Percentiles rank a stretch among this genome's conserved stretches.
Conservation (phyloP, 176 grass and related monocot species). For the Phragmites australis region DNA sequence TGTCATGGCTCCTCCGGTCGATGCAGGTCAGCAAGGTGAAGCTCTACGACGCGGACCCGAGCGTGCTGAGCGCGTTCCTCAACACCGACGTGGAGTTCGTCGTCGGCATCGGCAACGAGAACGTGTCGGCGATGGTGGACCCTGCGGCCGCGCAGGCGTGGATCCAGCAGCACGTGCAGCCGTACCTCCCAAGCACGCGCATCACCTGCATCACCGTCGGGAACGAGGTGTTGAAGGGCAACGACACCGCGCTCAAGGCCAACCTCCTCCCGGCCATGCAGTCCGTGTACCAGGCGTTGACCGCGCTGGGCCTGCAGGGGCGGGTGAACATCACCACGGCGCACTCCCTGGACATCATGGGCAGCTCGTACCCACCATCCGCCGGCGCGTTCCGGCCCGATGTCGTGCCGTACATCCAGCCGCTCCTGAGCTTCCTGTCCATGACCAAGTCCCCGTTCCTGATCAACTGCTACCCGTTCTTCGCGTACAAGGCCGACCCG, state of each 20-base stretch:
- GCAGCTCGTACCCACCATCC: conserved; percentile 77
- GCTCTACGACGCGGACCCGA: conserved; percentile 86
- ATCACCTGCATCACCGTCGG: conserved; percentile 92
- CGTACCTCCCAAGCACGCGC: conserved; percentile 60
- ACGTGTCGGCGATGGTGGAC: conserved; percentile 65
- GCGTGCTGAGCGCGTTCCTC: conserved; percentile 72
- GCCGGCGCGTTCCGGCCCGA: conserved; percentile 67
- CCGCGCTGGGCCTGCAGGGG: conserved; percentile 55
- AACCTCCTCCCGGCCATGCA: conserved; percentile 72
- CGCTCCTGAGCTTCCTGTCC: conserved; percentile 69
- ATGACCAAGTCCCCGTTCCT: conserved; percentile 72
- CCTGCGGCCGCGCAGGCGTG: conserved; percentile 57
- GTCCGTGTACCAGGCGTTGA: conserved; percentile 58
- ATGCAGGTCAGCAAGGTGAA: conserved; percentile 86
- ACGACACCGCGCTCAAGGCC: conserved; percentile 63
- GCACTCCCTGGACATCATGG: conserved; percentile 81
- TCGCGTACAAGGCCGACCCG: conserved; percentile 82
- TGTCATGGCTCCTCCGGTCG: conserved; percentile 58
- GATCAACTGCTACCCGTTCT: conserved; percentile 90
- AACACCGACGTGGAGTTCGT: conserved; percentile 78
- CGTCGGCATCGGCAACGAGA: conserved; percentile 78
- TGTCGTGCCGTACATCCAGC: conserved; percentile 57
- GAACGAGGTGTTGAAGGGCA: conserved; percentile 93
- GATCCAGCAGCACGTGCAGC: conserved; percentile 67
- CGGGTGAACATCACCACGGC: conserved; percentile 78